Evolutionary conservation across 2,329 filamentous ascomycete species (phyloP), one percentile per base, ranked within the genome.

Genomic region (Claviceps arundinis): DNA sequence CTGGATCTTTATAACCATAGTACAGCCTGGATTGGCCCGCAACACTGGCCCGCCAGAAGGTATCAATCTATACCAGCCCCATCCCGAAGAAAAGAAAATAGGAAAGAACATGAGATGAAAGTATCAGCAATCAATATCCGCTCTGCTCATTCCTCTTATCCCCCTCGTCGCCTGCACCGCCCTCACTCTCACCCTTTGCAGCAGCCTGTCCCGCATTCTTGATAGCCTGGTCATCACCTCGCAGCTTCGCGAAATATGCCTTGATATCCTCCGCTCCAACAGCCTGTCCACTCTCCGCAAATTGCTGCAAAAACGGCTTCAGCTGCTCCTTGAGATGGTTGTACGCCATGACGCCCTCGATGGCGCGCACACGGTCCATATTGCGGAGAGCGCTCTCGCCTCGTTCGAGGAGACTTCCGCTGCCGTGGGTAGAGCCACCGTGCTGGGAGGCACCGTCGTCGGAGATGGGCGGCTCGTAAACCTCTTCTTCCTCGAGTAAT

Each of bases 281-380:
- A 0, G 87, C 83, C 66, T 87, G 74, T 1, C 91, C 91, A 56
- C 85, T 94, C 64, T 96, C 89, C 0, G 93, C 93, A 65, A 95
- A 98, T 44, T 94, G 86, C 68, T 90, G 82, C 61, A 98, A 81
- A 65, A 98, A 97, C 0, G 84, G 84, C 73, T 91, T 95, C n/a
- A 98, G 81, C 64, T 91, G 90, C 63, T 97, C 90, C 64, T 94
- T 93, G 55, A 98, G 77, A 61, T 95, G 86, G 62, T 97, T 96
- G 69, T 97, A 98, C 0, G 90, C 91, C 89, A 97, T 96, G 46
- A 95, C 91, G 16, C 93, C 93, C 66, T 98, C 87, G 52, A 98
- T 95, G 4, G 93, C 93, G 14, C 84, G 78, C 7, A 97, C 91
- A 2, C 93, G 86, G 64, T 98, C 93, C 52, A 98, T 84, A 61